Base-by-base conservation (phyloP, 2,329 filamentous ascomycete genomes). In the Colletotrichum filicis region DNA sequence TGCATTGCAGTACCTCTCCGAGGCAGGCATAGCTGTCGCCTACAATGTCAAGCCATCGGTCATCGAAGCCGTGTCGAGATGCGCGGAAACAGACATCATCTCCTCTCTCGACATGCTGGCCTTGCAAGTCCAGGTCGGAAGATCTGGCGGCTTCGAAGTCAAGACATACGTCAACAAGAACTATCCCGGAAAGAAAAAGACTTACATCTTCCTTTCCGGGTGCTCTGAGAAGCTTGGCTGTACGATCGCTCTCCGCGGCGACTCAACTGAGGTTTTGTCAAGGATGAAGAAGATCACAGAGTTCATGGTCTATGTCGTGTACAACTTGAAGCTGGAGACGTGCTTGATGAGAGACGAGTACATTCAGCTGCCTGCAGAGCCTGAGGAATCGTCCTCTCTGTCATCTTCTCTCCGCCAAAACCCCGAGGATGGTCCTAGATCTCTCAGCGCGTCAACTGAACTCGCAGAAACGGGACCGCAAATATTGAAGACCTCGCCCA, bases 221-320 rank as follows among this genome's bases (percentile, higher is more conserved):
- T 98, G 95, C 77, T 91, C 93, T 9, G 94, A 94, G 75, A 93
- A 97, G 73, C 89, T 99, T 2, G 97, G 97, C 0, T 98, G 97
- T 80, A 99, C 97, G 0, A 98, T 99, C 77, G 94, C 95, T 14
- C 86, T 99, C 26, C 92, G 97, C 58, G 97, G 97, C 1, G 94
- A 93, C 4, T 91, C 93, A 72, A 92, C 91, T 35, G 85, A 90
- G 60, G 87, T 91, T 0, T 87, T 99, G 22, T 87, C 91, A 1
- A 94, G 92, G 77, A 91, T 99, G 82, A 99, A 99, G 83, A 90
- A 92, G 65, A 97, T 99, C 76, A 97, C 96, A 12, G 97, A 99
- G 80, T 98, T 99, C 80, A 98, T 99, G 96, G 93, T 97, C 49
- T 99, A 98, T 77, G 97, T 99, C 24, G 95, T 98, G 14, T 99